Conservation (phyloP, 257 asterid genomes). For the Primulina huaijiensis region DNA sequence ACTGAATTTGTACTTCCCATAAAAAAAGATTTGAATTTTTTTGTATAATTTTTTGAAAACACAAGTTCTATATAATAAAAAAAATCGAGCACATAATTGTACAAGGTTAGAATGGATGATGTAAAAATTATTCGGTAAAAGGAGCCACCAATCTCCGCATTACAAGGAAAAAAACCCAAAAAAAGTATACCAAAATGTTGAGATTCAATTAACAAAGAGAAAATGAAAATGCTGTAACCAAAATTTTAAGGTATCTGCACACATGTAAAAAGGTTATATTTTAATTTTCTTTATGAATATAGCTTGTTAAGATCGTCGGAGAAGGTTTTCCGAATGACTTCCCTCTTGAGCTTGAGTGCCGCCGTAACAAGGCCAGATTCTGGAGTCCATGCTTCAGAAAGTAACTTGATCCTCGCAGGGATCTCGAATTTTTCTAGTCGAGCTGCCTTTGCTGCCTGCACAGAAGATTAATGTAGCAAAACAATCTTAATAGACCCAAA, state of each 20-base stretch:
- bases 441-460: constrained; percentile 77
- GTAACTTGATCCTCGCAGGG: constrained; percentile 75
- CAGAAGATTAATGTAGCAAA: neutral
- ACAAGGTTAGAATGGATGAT: too few species aligned
- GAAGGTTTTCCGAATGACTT: constrained; percentile 64
- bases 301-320: constrained; percentile 64
- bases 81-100: too few species aligned
- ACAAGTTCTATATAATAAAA: too few species aligned
- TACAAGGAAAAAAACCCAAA: neutral
- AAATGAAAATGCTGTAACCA: neutral
- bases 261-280: constrained; percentile 13
- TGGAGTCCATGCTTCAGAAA: constrained; percentile 89
- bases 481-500: neutral
- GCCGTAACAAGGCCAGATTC: constrained; percentile 94
- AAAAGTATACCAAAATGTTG: neutral
- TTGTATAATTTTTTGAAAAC: too few species aligned
- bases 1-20: neutral
- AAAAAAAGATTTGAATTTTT: too few species aligned
- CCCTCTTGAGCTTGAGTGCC: constrained; percentile 90
- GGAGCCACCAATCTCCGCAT: too few species aligned
- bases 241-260: constrained; percentile 22
- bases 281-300: constrained; percentile 44
- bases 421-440: constrained; percentile 77
- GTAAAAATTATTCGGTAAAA: too few species aligned
- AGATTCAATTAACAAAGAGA: neutral